phyloP scores from a whole-genome alignment of 345 rosid species.

The Psidium guajava region DNA sequence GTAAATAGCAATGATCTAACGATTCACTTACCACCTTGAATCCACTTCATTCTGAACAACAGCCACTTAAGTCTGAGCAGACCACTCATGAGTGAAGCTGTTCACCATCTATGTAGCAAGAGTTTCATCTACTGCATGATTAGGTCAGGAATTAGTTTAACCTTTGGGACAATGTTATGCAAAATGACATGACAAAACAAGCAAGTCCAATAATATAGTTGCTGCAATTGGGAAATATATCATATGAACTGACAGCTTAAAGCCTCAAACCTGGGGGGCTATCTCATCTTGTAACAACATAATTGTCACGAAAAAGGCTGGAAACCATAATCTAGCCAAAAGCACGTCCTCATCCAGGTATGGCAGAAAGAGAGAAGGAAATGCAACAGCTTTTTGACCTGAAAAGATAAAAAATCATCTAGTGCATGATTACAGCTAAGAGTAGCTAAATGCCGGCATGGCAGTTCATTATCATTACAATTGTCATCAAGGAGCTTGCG shows the following conservation, averaged over 20 bases:
- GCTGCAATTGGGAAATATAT: not conserved
- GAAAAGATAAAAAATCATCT: not conserved
- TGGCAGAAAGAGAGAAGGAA: not conserved
- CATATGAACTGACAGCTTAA: not conserved
- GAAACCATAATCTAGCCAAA: not conserved
- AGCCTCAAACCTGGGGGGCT: not conserved
- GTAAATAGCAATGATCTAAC: not conserved
- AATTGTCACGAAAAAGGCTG: not conserved
- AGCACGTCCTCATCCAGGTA: not conserved
- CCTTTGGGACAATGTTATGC: not conserved
- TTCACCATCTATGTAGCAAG: not conserved
- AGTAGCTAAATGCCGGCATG: not conserved
- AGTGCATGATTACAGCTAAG: not conserved
- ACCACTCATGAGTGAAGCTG: not conserved
- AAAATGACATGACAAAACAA: not conserved
- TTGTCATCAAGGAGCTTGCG: rapidly evolving
- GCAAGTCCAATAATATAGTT: not conserved
- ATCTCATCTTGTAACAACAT: not conserved
- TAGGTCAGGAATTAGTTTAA: not conserved
- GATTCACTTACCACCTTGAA: not conserved
- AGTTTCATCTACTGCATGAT: not conserved
- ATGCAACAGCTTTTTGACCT: not conserved
- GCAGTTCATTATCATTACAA: not conserved
- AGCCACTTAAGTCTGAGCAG: not conserved
- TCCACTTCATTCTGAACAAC: not conserved